Conservation (phyloP, 2,329 filamentous ascomycete species). For the Ceratocystis ficicola region DNA sequence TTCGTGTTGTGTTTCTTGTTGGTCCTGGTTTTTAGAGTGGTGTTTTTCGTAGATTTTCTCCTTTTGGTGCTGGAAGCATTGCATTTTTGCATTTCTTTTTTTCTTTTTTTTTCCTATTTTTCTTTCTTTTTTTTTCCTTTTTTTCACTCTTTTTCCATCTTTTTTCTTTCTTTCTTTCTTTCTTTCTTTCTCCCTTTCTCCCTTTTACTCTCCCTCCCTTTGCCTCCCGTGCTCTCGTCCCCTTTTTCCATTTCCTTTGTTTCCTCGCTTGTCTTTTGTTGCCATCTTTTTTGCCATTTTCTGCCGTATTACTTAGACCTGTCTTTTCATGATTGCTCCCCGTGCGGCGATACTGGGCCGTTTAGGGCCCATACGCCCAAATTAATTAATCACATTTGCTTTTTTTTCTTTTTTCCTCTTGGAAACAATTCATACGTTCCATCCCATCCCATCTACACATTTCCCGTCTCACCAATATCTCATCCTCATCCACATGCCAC, state of each 20-base stretch:
- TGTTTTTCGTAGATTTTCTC: neutral
- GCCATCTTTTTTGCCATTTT: neutral
- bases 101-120: neutral
- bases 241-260: neutral
- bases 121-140: neutral
- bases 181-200: neutral
- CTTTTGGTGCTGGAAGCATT: neutral
- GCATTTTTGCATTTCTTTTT: neutral
- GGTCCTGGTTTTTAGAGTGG: neutral
- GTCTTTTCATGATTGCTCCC: neutral
- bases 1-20: neutral
- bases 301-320: neutral
- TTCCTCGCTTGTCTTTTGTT: neutral
- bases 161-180: neutral
- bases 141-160: neutral
- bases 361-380: neutral
- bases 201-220: neutral
- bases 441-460: too few species aligned
- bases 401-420: neutral
- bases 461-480: too few species aligned
- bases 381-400: neutral
- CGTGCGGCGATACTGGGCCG: neutral
- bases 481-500: too few species aligned
- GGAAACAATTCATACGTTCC: too few species aligned
- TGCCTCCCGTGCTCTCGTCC: too few species aligned